Evolutionary conservation across 768 basidiomycete genomes (phyloP).

Genomic region (Mycena kentingensis): DNA sequence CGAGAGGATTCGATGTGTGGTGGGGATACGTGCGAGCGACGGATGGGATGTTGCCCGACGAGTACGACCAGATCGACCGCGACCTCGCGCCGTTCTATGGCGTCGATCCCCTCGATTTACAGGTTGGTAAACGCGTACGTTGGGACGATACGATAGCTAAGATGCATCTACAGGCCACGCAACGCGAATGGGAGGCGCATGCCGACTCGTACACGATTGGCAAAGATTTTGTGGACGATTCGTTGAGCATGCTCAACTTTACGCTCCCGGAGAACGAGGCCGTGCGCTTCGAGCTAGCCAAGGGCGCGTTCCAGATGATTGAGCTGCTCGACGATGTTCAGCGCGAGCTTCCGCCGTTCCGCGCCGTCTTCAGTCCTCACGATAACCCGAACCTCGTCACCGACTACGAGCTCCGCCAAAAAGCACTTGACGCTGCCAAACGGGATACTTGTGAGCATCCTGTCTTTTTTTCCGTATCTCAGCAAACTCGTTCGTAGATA

Average conservation of each 20-base stretch:
- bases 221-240: conserved; percentile 31
- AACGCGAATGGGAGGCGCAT: conserved; percentile 40
- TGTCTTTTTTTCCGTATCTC: too few species aligned
- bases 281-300: conserved; percentile 25
- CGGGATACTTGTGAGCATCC: too few species aligned
- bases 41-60: conserved; percentile 75
- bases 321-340: conserved; percentile 45
- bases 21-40: conserved; percentile 58
- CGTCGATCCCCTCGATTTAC: conserved; percentile 45
- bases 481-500: too few species aligned
- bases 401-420: too few species aligned
- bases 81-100: conserved; percentile 85
- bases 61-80: conserved; percentile 71
- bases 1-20: conserved; percentile 86
- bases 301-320: conserved; percentile 37
- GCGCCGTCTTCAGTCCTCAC: conserved; percentile 53
- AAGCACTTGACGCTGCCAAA: too few species aligned
- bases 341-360: conserved; percentile 45
- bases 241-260: conserved; percentile 32
- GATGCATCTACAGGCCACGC: conserved; percentile 36
- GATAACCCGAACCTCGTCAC: conserved; percentile 47
- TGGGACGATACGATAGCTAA: too few species aligned
- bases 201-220: conserved; percentile 43
- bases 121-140: conserved; percentile 36
- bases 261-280: conserved; percentile 29